Conservation (phyloP, 495 filamentous ascomycete species). For the Podospora australis region DNA sequence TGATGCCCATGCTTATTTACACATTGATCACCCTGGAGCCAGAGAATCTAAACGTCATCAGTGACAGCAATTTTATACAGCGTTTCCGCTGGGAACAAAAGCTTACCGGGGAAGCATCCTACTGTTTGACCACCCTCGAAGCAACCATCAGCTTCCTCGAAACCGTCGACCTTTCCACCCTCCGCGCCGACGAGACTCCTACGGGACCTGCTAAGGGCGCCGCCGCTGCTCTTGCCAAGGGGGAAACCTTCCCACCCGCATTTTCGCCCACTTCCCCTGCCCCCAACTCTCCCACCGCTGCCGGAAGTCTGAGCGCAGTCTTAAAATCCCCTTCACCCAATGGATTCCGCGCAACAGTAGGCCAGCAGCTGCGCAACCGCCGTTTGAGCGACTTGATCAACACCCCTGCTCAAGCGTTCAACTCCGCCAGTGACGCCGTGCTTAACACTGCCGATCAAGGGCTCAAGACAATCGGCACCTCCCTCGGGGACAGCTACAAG, state of each 20-base stretch:
- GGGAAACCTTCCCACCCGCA: constrained; percentile 45
- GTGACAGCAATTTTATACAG: constrained; percentile 90
- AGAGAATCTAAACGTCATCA: constrained; percentile 81
- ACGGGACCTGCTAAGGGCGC: constrained; percentile 57
- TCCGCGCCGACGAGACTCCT: constrained; percentile 72
- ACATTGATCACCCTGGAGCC: constrained; percentile 85
- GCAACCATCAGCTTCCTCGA: constrained; percentile 95
- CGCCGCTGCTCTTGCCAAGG: constrained; percentile 45
- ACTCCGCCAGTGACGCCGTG: constrained; percentile 75
- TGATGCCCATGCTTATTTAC: constrained; percentile 94
- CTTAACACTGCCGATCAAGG: constrained; percentile 83
- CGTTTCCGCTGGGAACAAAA: constrained; percentile 81
- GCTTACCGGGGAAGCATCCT: constrained; percentile 87
- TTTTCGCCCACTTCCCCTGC: constrained; percentile 39
- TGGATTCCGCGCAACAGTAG: constrained; percentile 30
- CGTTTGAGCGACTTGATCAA: constrained; percentile 79
- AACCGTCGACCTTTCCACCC: constrained; percentile 87
- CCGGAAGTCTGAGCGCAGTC: constrained; percentile 30
- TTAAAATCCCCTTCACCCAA: constrained; percentile 24
- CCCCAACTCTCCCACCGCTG: constrained; percentile 18
- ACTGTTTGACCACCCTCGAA: constrained; percentile 94
- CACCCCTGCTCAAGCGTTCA: constrained; percentile 69
- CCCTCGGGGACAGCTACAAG: constrained; percentile 86
- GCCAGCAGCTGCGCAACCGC: constrained; percentile 45
- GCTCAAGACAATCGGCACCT: constrained; percentile 80